Evolutionary conservation across 164 flowering plant genomes (phyloP).

Genomic region (Macadamia integrifolia): DNA sequence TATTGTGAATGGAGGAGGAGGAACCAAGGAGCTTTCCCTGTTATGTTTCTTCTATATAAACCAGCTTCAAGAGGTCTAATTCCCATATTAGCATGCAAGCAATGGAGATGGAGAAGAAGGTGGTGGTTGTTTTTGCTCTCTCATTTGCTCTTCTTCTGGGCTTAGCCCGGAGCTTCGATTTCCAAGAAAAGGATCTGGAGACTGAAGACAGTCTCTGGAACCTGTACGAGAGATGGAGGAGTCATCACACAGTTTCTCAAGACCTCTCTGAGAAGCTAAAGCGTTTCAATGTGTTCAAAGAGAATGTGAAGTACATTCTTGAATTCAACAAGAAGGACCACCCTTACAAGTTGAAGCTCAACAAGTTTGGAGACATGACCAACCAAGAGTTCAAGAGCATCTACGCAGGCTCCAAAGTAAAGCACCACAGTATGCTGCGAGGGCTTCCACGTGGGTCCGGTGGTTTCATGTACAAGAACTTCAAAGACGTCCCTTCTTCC

Average conservation of each 20-base stretch:
- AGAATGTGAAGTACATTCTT: constrained; percentile 16
- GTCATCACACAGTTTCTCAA: constrained; percentile 17
- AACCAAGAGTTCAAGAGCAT: not conserved
- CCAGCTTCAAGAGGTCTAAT: no score
- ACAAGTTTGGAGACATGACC: not conserved
- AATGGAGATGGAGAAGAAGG: no score
- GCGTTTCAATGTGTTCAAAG: constrained; percentile 13
- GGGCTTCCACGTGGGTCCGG: constrained; percentile 28
- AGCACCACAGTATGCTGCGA: constrained; percentile 50
- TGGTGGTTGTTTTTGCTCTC: no score
- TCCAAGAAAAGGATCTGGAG: constrained; percentile 45
- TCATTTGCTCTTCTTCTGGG: constrained; percentile 8
- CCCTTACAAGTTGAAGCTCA: constrained; percentile 59
- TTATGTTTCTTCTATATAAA: no score
- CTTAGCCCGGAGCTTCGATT: constrained; percentile 32
- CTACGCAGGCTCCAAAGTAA: constrained; percentile 48
- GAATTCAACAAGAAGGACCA: constrained; percentile 61
- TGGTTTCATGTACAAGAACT: constrained; percentile 51
- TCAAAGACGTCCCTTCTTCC: constrained; percentile 30
- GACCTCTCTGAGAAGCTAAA: constrained; percentile 46
- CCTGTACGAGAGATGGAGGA: constrained; percentile 56
- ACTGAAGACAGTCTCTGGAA: constrained; percentile 17
- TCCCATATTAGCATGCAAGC: no score
- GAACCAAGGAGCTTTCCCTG: no score
- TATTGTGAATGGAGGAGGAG: no score